These are phyloP conservation scores for Hirschfeldia incana DNA, from an alignment of 345 rosid genomes.

Conservation along the genomic window DNA sequence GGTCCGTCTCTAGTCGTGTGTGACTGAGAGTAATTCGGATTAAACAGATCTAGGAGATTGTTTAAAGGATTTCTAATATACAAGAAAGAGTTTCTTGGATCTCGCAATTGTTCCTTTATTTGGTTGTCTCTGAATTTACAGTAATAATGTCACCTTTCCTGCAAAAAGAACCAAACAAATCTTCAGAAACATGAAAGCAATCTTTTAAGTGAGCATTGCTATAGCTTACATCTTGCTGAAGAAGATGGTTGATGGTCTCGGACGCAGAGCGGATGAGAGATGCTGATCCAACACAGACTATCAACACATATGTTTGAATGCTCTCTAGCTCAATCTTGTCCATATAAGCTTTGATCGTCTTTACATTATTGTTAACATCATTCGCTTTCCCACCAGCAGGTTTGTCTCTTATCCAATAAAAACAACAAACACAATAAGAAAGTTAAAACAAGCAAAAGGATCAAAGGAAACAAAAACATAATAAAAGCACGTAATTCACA, in stretches of 20 bases:
- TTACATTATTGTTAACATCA: too few species aligned
- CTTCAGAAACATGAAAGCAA: not conserved
- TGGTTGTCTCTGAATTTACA: too few species aligned
- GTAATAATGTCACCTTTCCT: slow-evolving; percentile 81
- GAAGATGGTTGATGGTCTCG: slow-evolving; percentile 51
- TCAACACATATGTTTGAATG: not conserved
- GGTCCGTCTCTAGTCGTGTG: too few species aligned
- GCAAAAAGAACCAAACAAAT: slow-evolving; percentile 21
- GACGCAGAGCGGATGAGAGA: not conserved
- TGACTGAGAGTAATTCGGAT: too few species aligned
- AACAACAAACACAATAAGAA: not conserved
- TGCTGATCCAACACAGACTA: not conserved
- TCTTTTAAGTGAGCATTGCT: not conserved
- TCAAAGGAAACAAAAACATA: not conserved
- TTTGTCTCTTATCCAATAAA: not conserved
- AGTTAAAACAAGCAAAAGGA: not conserved
- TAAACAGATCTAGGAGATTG: too few species aligned
- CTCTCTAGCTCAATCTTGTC: not conserved
- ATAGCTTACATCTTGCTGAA: slow-evolving; percentile 54
- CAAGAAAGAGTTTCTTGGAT: too few species aligned
- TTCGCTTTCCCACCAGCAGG: too few species aligned
- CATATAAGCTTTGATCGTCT: not conserved
- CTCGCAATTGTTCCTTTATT: too few species aligned
- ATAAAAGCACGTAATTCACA: not conserved
- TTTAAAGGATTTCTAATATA: too few species aligned